Evolutionary conservation across 83 land plant genomes (phyloP), one percentile per base, ranked within the genome.

Genomic region (Isoetes engelmannii): DNA sequence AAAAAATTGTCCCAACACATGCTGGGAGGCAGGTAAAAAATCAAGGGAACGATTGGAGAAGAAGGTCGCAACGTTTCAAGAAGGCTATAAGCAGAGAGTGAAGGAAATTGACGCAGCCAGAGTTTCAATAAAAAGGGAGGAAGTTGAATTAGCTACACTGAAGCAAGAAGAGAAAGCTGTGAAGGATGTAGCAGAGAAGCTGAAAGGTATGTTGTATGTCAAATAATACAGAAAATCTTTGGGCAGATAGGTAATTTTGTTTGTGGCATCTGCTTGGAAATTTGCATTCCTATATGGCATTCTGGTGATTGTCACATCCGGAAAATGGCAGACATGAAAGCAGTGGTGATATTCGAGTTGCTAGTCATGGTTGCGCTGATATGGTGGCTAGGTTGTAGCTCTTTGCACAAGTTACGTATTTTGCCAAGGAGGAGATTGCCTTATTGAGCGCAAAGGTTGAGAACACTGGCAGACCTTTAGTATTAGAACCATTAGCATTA

Each of bases 21-120:
- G 93, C 47, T 87, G 91, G 88, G 77, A 83, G 74, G 75, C 79
- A 48, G 81, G 84, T n/a, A 86, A 81, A 71, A 69, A 45, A 48
- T 10, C 77, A 17, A 78, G 50, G 42, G 86, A 81, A 58, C 77
- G 73, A 15, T 49, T 45, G 47, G 61, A 51, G 57, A 65, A 70
- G 73, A 61, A 78, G 57, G 10, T 65, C 0, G 44, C 73, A 48
- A 58, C 19, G 7, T 53, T 48, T 47, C 65, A 58, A 63, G 74
- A 79, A 10, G 64, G 57, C 3, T 57, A 20, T n/a, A 28, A 72
- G 19, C 28, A 69, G 21, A 56, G 77, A 48, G 67, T 48, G 45
- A 48, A 71, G 21, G 74, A 74, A 37, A 65, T 67, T 10, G 74
- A 77, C n/a, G 72, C 73, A 5, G 84, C 89, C 67, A 88, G 77